Conservation (phyloP, 1,139 yeast genomes). For the Magnusiomyces fungicola region DNA sequence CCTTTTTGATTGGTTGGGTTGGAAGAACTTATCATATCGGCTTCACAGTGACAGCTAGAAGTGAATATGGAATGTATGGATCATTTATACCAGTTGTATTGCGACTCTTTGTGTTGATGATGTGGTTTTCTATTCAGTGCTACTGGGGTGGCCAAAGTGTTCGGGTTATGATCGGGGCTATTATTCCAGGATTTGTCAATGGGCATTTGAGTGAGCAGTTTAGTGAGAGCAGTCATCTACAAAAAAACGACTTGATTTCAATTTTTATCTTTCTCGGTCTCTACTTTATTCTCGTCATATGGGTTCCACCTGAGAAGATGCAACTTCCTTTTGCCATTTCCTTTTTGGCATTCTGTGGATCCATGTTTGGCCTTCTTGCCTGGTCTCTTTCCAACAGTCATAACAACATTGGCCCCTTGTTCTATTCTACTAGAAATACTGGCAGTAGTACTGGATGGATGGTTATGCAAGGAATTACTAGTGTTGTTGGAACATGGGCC, state of each 20-base stretch:
- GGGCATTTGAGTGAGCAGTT: constrained; percentile 22
- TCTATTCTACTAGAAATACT: constrained; percentile 12
- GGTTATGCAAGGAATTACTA: constrained; percentile 18
- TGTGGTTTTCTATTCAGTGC: constrained; percentile 27
- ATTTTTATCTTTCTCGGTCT: constrained; percentile 26
- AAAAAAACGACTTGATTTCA: constrained; percentile 28
- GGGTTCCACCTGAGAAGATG: constrained; percentile 19
- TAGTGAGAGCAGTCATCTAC: constrained; percentile 23
- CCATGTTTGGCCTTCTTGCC: constrained; percentile 11
- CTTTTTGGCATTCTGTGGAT: constrained; percentile 17
- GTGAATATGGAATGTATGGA: constrained; percentile 28
- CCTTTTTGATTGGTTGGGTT: constrained; percentile 23
- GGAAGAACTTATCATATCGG: constrained; percentile 26
- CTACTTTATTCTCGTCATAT: constrained; percentile 18
- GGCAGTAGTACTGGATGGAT: constrained; percentile 16
- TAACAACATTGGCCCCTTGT: constrained; percentile 18
- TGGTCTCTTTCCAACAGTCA: constrained; percentile 15
- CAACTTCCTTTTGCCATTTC: constrained; percentile 19
- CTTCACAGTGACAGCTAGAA: constrained; percentile 23
- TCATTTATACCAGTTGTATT: constrained; percentile 25
- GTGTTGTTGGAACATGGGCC: constrained; percentile 23
- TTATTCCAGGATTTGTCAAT: constrained; percentile 22
- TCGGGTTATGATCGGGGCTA: constrained; percentile 24
- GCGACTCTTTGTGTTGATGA: constrained; percentile 24
- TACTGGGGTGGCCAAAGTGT: constrained; percentile 27